Percentiles rank a stretch among this genome's conserved stretches.
Conservation (phyloP, 805 yeast genomes). For the Millerozyma miso region DNA sequence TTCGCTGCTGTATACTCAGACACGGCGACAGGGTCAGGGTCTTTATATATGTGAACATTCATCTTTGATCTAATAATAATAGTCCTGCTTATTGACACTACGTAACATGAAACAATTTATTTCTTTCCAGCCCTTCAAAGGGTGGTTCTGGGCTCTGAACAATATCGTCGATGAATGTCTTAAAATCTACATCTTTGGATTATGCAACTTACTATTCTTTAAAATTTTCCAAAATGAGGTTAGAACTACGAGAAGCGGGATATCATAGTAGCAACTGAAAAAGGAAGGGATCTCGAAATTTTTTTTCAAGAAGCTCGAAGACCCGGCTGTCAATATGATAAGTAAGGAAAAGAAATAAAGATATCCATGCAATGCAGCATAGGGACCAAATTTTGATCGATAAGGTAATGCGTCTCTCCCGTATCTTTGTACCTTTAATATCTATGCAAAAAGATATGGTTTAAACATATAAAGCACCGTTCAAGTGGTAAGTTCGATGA, state of each 20-base stretch:
- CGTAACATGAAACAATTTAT: conserved; percentile 13
- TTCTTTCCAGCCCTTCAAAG: conserved; percentile 16
- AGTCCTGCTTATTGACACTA: too few species aligned
- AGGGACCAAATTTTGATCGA: conserved; percentile 15
- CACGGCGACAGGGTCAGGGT: too few species aligned
- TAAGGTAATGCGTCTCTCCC: conserved; percentile 30
- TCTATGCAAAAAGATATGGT: conserved; percentile 25
- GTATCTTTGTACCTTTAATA: conserved; percentile 38
- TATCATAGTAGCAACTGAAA: conserved; percentile 18
- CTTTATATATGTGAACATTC: too few species aligned
- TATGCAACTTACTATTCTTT: conserved; percentile 26
- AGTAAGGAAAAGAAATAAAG: conserved; percentile 14
- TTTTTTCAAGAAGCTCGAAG: conserved; percentile 28
- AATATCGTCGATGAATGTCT: conserved; percentile 21
- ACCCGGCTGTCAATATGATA: conserved; percentile 33
- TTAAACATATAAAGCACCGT: conserved; percentile 28
- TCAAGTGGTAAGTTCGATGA: conserved; percentile 25
- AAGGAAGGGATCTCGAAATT: conserved; percentile 19
- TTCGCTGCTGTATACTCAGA: too few species aligned
- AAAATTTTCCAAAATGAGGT: conserved; percentile 28
- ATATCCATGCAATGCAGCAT: conserved; percentile 8
- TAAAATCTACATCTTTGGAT: conserved; percentile 30
- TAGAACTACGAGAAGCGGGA: conserved; percentile 23
- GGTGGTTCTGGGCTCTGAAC: conserved; percentile 26
- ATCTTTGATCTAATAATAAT: too few species aligned